Base-by-base conservation (phyloP, 75 land plant genomes). In the Picea sitchensis region DNA sequence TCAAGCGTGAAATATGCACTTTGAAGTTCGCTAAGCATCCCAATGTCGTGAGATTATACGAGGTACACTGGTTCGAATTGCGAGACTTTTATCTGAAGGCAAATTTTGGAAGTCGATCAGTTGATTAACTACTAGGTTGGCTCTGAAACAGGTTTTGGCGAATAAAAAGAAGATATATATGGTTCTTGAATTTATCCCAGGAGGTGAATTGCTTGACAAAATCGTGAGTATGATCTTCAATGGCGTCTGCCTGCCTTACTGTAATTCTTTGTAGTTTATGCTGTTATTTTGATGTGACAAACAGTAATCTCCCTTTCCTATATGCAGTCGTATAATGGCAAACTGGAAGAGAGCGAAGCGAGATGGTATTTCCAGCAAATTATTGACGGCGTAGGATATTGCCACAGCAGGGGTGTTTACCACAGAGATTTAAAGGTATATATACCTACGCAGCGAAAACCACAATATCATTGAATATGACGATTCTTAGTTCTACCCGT, bases 341-440 rank as follows among this genome's bases (percentile, higher is more conserved):
- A 77, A 26, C 78, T 93, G 2, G 30, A 77, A 0, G 93, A 90
- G 77, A 21, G 76, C 26, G 71, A 79, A 76, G 92, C 87, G 0
- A 61, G 92, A 78, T 90, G 74, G 78, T 80, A 91, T 34, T 92
- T 92, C 81, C 95, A 92, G 61, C 95, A 92, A 79, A 71, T 92
- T 4, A 85, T 92, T 56, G 88, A 92, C 65, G 91, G 85, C 51
- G 88, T 92, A 11, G 85, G 88, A 80, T 92, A 90, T 74, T 90
- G 92, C 64, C 95, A 92, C 69, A 67, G 87, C 36, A 86, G 79
- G 63, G 95, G 95, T 18, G 91, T 92, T 32, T 90, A 76, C 68
- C 95, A 92, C 76, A 78, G 95, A 60, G 95, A 92, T 84, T 80
- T 92, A 65, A 92, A 92, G 92, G 94, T 92, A 69, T 47, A 47